These are phyloP conservation scores for Suhomyces chickasaworum DNA, from an alignment of 1,139 yeast species.

Conservation along the genomic window DNA sequence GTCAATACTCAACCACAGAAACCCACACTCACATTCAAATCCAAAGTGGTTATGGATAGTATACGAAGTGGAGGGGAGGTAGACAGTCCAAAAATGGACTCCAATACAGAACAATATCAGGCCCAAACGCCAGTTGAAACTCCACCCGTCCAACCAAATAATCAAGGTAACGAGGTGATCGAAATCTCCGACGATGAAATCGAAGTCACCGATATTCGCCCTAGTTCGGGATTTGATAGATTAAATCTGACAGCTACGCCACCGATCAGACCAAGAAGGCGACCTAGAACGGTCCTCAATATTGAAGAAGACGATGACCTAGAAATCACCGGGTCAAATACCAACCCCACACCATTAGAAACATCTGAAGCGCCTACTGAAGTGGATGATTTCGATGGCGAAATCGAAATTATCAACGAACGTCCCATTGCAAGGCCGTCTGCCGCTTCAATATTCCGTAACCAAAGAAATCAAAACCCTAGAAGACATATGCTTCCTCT, in stretches of 20 bases:
- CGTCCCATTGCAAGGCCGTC: constrained; percentile 18
- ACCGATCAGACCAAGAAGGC: not conserved
- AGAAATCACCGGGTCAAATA: constrained; percentile 23
- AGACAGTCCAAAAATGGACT: constrained; percentile 3
- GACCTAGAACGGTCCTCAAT: constrained; percentile 6
- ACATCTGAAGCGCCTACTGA: not conserved
- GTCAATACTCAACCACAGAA: no score
- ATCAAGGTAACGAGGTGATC: constrained; percentile 7
- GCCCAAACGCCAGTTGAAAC: not conserved
- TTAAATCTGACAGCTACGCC: not conserved
- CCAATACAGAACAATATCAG: not conserved
- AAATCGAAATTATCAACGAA: constrained; percentile 30
- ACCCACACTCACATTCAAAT: no score
- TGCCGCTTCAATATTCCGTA: not conserved
- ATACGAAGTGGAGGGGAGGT: constrained; percentile 8
- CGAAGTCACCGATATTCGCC: constrained; percentile 10
- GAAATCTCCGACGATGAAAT: constrained; percentile 18
- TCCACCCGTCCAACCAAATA: not conserved
- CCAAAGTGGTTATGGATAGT: constrained; percentile 4
- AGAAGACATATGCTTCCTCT: constrained; percentile 4
- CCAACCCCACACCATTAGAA: constrained; percentile 12
- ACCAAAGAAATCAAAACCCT: not conserved
- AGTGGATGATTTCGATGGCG: constrained; percentile 22
- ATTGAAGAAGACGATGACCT: constrained; percentile 20
- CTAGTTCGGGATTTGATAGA: not conserved